These are phyloP conservation scores for Alternaria sp. DNA, from an alignment of 2,329 filamentous ascomycete species.

Conservation along the genomic window DNA sequence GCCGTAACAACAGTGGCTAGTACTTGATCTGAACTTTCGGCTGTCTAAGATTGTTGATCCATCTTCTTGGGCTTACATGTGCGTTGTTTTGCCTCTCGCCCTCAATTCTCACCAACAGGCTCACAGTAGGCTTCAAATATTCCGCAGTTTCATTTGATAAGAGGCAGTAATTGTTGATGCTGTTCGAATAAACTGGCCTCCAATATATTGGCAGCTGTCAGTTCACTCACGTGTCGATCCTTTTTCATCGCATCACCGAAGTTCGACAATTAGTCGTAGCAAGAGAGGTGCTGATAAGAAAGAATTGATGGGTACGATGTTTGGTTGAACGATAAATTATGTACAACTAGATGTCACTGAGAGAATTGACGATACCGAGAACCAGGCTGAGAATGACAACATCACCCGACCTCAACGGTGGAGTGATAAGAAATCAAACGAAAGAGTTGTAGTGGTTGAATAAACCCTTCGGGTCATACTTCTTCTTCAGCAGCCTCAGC, in stretches of 20 bases:
- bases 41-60: not conserved
- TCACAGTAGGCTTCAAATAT: not conserved
- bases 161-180: not conserved
- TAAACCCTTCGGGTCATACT: conserved; percentile 35
- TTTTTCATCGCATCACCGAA: not conserved
- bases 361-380: not conserved
- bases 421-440: not conserved
- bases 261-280: not conserved
- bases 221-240: not conserved
- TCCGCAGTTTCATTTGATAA: not conserved
- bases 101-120: not conserved
- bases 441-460: conserved; percentile 2
- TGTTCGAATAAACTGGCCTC: not conserved
- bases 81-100: not conserved
- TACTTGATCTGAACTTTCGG: not conserved
- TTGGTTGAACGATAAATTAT: not conserved
- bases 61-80: not conserved
- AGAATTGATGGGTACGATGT: not conserved
- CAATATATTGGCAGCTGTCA: not conserved
- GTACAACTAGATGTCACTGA: not conserved
- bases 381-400: not conserved
- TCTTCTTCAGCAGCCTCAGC: conserved; percentile 35
- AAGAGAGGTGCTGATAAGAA: not conserved
- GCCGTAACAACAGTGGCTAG: not conserved
- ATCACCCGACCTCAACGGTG: not conserved